These are phyloP conservation scores for Nymphaea colorata DNA, from an alignment of 164 flowering plant genomes.

Conservation along the genomic window DNA sequence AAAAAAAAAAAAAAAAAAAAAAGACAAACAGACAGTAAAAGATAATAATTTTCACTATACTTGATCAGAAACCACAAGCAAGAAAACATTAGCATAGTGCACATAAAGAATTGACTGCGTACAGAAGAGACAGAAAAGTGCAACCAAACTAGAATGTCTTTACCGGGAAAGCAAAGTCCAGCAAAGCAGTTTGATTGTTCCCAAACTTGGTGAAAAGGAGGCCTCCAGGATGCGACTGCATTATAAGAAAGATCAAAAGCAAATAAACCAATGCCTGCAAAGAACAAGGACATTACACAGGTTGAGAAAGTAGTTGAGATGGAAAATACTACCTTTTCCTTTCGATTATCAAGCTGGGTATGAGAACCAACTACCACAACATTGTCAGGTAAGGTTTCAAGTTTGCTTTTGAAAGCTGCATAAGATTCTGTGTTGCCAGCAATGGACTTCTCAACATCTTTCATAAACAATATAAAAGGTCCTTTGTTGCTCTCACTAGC, in stretches of 20 bases:
- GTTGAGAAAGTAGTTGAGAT: neutral
- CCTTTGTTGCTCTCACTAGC: conserved; percentile 47
- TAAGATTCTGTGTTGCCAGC: conserved; percentile 58
- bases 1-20: too few species aligned
- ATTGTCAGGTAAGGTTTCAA: conserved; percentile 73
- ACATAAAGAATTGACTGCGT: too few species aligned
- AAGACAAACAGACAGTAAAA: too few species aligned
- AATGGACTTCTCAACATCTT: conserved; percentile 83
- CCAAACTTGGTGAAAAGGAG: conserved; percentile 90
- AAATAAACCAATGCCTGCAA: neutral
- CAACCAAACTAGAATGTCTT: neutral
- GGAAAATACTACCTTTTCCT: conserved; percentile 54
- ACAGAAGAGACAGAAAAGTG: too few species aligned
- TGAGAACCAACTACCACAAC: conserved; percentile 71
- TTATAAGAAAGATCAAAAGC: neutral
- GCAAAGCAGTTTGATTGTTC: conserved; percentile 82
- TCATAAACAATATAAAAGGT: conserved; percentile 77
- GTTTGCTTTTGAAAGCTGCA: conserved; percentile 48
- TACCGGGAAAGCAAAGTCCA: conserved; percentile 96
- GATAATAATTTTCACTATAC: too few species aligned
- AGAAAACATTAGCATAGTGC: too few species aligned
- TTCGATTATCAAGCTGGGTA: conserved; percentile 63
- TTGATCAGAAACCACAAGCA: too few species aligned
- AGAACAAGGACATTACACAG: neutral
- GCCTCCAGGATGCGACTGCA: conserved; percentile 91